Percentiles rank a stretch among this genome's conserved stretches.
phyloP scores from a whole-genome alignment of 129 eudicot genomes.

The Chrysanthemum seticuspe region DNA sequence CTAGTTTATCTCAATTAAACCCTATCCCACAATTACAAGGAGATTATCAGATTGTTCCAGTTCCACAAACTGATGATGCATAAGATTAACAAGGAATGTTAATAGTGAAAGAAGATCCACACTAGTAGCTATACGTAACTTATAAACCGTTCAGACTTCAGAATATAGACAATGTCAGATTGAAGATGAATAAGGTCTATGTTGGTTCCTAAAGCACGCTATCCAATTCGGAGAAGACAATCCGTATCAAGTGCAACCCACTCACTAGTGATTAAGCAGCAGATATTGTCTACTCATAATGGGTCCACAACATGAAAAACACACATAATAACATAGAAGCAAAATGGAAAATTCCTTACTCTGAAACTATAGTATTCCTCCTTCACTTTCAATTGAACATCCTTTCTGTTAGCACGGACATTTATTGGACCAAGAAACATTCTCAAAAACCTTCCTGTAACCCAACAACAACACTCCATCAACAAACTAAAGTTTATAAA shows the following conservation, averaged over 20 bases:
- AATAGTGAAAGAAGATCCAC: too few relatives aligned
- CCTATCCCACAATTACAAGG: too few relatives aligned
- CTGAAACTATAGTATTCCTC: slow-evolving; percentile 90
- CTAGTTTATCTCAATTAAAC: too few relatives aligned
- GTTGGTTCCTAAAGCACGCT: background rate
- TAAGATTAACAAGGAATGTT: too few relatives aligned
- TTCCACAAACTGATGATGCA: too few relatives aligned
- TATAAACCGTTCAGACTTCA: too few relatives aligned
- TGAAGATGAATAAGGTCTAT: too few relatives aligned
- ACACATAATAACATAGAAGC: background rate
- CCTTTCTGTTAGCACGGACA: slow-evolving; percentile 81
- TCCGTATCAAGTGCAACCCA: slow-evolving; percentile 3
- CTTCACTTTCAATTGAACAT: slow-evolving; percentile 83
- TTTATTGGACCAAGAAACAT: slow-evolving; percentile 93
- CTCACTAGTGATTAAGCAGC: slow-evolving; percentile 5
- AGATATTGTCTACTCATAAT: background rate
- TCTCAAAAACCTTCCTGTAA: slow-evolving; percentile 71
- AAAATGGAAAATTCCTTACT: slow-evolving; percentile 39
- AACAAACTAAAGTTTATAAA: slow-evolving; percentile 2
- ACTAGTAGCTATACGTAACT: too few relatives aligned
- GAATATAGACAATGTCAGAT: too few relatives aligned
- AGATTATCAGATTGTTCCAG: too few relatives aligned
- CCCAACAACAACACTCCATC: slow-evolving; percentile 16
- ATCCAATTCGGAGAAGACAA: slow-evolving; percentile 8
- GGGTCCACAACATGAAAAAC: background rate